A percentile compares a stretch with the other conserved stretches of the same genome.
Evolutionary conservation across 2,329 filamentous ascomycete genomes (phyloP).

Genomic region (Penicillium sp.): DNA sequence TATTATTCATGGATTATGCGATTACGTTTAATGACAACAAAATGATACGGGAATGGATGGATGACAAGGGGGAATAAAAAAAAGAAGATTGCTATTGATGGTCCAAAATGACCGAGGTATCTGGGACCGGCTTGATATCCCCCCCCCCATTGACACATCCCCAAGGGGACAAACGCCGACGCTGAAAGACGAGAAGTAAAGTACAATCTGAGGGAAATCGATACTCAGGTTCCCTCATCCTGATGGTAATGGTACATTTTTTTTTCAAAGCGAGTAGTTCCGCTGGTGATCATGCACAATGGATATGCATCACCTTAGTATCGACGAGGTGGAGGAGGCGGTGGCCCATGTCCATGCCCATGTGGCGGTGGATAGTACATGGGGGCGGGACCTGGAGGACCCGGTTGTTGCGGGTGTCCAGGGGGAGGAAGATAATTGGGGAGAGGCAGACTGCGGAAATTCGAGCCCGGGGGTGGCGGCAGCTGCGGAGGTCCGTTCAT

Average conservation of each 20-base stretch:
- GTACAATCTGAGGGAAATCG: slow-evolving; percentile 2
- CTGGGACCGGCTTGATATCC: background rate
- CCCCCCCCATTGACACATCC: background rate
- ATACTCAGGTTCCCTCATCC: background rate
- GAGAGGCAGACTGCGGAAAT: slow-evolving; percentile 34
- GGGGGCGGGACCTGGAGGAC: slow-evolving; percentile 7
- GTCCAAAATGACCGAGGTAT: background rate
- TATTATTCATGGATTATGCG: no score
- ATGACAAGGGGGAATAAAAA: no score
- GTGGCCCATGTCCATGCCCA: slow-evolving; percentile 4
- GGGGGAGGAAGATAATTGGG: slow-evolving; percentile 28
- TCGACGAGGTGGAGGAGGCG: slow-evolving; percentile 12
- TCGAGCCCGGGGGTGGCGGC: slow-evolving; percentile 40
- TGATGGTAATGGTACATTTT: background rate
- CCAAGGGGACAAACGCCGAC: slow-evolving; percentile 7
- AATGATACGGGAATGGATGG: no score
- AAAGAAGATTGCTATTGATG: background rate
- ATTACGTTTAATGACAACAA: background rate
- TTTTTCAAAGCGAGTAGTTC: background rate
- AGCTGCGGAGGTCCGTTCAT: slow-evolving; percentile 38
- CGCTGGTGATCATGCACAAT: background rate
- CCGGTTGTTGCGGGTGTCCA: slow-evolving; percentile 1
- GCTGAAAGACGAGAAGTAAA: slow-evolving; percentile 13
- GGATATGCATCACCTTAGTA: slow-evolving; percentile 2
- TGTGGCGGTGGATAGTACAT: slow-evolving; percentile 17